These are phyloP conservation scores for Suillus luteus DNA, from an alignment of 768 basidiomycete species.

Conservation along the genomic window DNA sequence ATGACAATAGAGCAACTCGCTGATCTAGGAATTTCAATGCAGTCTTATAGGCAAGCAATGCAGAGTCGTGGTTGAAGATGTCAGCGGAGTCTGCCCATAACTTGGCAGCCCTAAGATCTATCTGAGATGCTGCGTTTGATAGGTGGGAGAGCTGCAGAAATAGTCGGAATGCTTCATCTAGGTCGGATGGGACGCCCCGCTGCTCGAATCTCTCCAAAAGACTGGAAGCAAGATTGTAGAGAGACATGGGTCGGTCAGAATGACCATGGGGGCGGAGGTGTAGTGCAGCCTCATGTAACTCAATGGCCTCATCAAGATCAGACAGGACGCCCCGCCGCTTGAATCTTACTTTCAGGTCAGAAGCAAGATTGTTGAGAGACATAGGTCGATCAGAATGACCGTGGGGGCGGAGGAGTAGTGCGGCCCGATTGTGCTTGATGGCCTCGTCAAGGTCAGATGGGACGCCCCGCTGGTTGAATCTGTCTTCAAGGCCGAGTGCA, in stretches of 20 bases:
- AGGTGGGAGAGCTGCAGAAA: not conserved
- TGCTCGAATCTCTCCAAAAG: conserved; percentile 11
- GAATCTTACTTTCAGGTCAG: not conserved
- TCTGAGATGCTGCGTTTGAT: not conserved
- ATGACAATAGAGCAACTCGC: not conserved
- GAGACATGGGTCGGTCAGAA: not conserved
- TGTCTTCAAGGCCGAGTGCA: not conserved
- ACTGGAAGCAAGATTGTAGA: conserved; percentile 19
- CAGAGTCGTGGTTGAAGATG: not conserved
- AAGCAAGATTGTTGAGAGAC: not conserved
- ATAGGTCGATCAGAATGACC: not conserved
- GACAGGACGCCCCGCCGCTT: not conserved
- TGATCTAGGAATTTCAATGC: conserved; percentile 9
- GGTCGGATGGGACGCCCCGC: not conserved
- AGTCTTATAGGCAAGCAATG: conserved; percentile 6
- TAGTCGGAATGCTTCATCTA: not conserved
- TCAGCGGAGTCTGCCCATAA: conserved; percentile 1
- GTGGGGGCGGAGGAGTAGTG: not conserved
- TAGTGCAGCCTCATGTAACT: not conserved
- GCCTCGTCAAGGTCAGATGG: not conserved
- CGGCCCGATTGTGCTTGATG: not conserved
- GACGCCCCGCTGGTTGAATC: not conserved
- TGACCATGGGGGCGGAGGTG: not conserved
- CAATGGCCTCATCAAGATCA: conserved; percentile 23
- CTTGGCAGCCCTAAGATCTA: not conserved